Base-by-base conservation (phyloP, 345 rosid genomes). In the Carallia pectinifolia region DNA sequence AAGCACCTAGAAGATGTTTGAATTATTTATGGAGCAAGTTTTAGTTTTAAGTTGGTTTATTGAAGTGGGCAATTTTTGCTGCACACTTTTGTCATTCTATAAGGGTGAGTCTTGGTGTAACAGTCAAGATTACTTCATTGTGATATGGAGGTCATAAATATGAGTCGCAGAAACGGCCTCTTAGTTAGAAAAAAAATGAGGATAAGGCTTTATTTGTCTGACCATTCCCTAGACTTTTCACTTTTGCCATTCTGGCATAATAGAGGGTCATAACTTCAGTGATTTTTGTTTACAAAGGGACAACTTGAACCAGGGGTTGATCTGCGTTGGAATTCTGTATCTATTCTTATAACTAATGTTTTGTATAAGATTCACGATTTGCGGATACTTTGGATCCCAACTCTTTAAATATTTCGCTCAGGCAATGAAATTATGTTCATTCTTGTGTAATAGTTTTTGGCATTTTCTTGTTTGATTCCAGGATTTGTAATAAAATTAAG, bases 401-500 rank as follows among this genome's bases (percentile, higher is more conserved):
- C 67, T 19, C 48, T 19, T 6, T 53, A 36, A 50, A 15, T 2
- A 15, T 53, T 7, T 2, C 23, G 8, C 40, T 6, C 6, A 12
- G 50, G 58, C 5, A 31, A 7, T 40, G 48, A 18, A 5, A 37
- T 16, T 58, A 36, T 62, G 19, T 6, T 31, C 50, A 7, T n/a
- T 40, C 23, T 58, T 48, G 36, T 16, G 30, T 5, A 19, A 16
- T 1, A 15, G 10, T 38, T 38, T 61, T 38, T 48, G n/a, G 67
- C 31, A 5, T 34, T 13, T 27, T 15, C 40, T 40, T 54, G 4
- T 56, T 40, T 62, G 64, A 63, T 71, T 81, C 53, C 84, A 92
- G 97, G 96, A 79, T 84, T 65, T 95, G 99, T 47, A 96, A 97
- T 55, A 80, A 90, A 63, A 96, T 87, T 7, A 95, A 92, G 86